Conservation (phyloP, 257 asterid species). For the Mentha longifolia region DNA sequence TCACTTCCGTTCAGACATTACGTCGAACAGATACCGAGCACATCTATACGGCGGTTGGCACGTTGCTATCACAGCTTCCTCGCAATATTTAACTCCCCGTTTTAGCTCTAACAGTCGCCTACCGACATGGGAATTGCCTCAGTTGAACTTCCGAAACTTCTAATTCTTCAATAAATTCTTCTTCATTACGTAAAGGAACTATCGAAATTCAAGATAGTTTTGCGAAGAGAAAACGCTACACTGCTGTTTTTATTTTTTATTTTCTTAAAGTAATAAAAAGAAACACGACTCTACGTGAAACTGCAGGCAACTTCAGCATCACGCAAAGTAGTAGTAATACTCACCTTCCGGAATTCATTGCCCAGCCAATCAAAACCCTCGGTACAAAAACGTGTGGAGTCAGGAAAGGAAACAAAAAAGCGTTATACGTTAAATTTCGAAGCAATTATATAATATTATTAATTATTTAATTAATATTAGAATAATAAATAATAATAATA, state of each 20-base stretch:
- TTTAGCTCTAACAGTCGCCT: no score
- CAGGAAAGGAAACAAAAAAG: conserved; percentile 19
- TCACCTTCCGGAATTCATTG: conserved; percentile 21
- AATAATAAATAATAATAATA: neutral
- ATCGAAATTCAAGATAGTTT: no score
- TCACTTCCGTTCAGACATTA: conserved; percentile 16
- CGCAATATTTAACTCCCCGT: no score
- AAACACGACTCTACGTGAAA: conserved; percentile 20
- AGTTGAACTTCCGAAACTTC: neutral
- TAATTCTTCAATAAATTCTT: neutral
- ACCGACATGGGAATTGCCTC: neutral
- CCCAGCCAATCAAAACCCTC: conserved; percentile 25
- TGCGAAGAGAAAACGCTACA: no score
- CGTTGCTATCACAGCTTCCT: no score
- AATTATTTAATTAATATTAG: neutral
- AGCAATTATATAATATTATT: neutral
- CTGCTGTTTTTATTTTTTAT: no score
- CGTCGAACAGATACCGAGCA: conserved; percentile 22
- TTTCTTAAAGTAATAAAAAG: no score
- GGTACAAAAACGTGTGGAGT: conserved; percentile 31
- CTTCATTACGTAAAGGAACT: neutral
- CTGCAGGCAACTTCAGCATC: conserved; percentile 4
- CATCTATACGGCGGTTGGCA: no score
- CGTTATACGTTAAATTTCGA: neutral
- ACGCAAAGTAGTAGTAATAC: conserved; percentile 31